Conservation (phyloP, 2,329 filamentous ascomycete genomes). For the Cryoendolithus antarcticus region DNA sequence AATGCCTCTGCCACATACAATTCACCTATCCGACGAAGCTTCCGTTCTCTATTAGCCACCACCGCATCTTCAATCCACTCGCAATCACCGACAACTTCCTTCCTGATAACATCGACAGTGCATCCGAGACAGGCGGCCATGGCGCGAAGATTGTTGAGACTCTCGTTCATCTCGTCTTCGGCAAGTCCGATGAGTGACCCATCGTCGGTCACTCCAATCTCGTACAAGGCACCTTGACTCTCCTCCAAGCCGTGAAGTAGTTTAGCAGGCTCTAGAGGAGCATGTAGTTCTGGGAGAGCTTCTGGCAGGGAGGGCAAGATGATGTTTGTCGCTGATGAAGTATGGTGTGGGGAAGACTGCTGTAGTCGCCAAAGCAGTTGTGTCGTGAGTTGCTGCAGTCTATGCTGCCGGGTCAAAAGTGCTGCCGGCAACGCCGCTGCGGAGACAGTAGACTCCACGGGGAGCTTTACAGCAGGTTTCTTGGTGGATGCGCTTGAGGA, state of each 20-base stretch:
- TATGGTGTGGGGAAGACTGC: conserved; percentile 85
- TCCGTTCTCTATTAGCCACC: conserved; percentile 9
- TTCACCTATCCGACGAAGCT: conserved; percentile 35
- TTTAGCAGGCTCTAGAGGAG: conserved; percentile 40
- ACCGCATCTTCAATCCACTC: conserved; percentile 49
- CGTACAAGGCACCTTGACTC: conserved; percentile 84
- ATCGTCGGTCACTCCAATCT: conserved; percentile 93
- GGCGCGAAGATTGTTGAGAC: conserved; percentile 65
- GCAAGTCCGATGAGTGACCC: conserved; percentile 80
- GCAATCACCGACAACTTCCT: conserved; percentile 74
- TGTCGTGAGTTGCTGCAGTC: conserved; percentile 83
- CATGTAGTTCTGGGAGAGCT: conserved; percentile 46
- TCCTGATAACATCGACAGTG: conserved; percentile 65
- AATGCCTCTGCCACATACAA: conserved; percentile 86
- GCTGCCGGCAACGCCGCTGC: conserved; percentile 30
- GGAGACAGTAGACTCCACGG: conserved; percentile 1
- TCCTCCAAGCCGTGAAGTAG: conserved; percentile 71
- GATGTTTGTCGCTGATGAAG: conserved; percentile 61
- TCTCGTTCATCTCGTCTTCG: conserved; percentile 85
- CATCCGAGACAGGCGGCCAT: conserved; percentile 94
- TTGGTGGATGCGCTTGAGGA: conserved; percentile 9
- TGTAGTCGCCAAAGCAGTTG: conserved; percentile 90
- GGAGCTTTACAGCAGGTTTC: conserved; percentile 17
- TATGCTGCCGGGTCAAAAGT: conserved; percentile 63
- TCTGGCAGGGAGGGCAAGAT: conserved; percentile 66